A percentile compares a stretch with the other conserved stretches of the same genome.
Evolutionary conservation across 1,284 basidiomycete genomes (phyloP).

Genomic region (Takashimella koratensis): DNA sequence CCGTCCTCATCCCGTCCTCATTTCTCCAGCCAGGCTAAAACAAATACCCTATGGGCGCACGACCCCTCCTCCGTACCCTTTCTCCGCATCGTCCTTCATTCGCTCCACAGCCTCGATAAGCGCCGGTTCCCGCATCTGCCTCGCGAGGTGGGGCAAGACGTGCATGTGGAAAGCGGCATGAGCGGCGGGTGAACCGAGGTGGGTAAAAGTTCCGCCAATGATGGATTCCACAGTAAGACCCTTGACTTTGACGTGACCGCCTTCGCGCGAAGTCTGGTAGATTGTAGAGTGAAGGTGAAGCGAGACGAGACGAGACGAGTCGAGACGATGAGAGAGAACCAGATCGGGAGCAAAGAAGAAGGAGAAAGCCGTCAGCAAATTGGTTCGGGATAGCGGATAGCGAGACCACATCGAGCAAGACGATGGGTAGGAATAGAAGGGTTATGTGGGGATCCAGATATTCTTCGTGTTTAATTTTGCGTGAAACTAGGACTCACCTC

Average conservation of each 20-base stretch:
- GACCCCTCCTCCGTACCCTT: conserved; percentile 16
- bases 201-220: conserved; percentile 42
- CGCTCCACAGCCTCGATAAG: conserved; percentile 29
- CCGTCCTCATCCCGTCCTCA: too few species aligned
- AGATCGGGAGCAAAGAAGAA: background rate
- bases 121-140: conserved; percentile 37
- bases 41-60: too few species aligned
- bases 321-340: too few species aligned
- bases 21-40: background rate
- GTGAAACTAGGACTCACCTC: conserved; percentile 30
- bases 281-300: too few species aligned
- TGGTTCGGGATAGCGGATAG: too few species aligned
- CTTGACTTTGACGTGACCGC: conserved; percentile 26
- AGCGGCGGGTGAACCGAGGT: conserved; percentile 45
- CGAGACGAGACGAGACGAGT: too few species aligned
- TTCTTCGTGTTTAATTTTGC: too few species aligned
- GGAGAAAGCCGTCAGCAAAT: background rate
- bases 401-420: too few species aligned
- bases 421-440: too few species aligned
- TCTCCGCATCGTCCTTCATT: conserved; percentile 17
- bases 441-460: too few species aligned
- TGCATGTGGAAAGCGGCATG: conserved; percentile 46
- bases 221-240: conserved; percentile 44
- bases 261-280: conserved; percentile 23
- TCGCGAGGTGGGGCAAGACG: conserved; percentile 35